Base-by-base conservation (phyloP, 805 yeast genomes). In the Metschnikowia reukaufii region DNA sequence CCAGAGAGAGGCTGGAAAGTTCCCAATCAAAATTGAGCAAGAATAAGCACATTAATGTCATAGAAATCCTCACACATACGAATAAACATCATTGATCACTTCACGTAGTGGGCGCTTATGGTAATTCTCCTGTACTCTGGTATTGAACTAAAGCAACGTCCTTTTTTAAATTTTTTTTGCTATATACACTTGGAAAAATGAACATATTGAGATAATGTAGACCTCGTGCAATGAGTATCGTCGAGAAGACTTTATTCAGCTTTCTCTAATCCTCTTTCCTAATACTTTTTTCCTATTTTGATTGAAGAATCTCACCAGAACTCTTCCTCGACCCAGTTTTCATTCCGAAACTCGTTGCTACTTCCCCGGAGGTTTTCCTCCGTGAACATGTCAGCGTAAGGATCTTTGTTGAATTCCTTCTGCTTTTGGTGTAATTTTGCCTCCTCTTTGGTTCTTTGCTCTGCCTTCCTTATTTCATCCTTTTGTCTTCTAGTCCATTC, bases 1-100 rank as follows among this genome's bases (percentile, higher is more conserved):
- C 58, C 95, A 88, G 76, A 85, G 95, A 74, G 81, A 65, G 52
- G 73, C 75, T 44, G 76, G 76, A 54, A 72, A 71, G 59, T 72
- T 71, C 58, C 77, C 77, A 40, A 65, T 72, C 54, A 71, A 70
- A 57, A 54, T 62, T 50, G 60, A 57, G 36, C 52, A 51, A 43
- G 53, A 50, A 29, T 54, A 48, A 42, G 38, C 37, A 36, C 42
- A 19, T 38, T n/a, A 19, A 35, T 5, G 35, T 39, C 45, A 39
- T 44, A 29, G 29, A 21, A 12, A 38, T 20, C 32, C 29, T 13
- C 34, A 36, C 15, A 7, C 27, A 31, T 25, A 42, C 30, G 16
- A 40, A 45, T 45, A 39, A 15, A 36, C 41, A 43, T 37, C 33
- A 36, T 18, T 20, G 46, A 43, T 13, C 35, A 8, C 15, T 10